Evolutionary conservation across 352 stramenopile species (phyloP).

Genomic region (Phytophthora citricola): DNA sequence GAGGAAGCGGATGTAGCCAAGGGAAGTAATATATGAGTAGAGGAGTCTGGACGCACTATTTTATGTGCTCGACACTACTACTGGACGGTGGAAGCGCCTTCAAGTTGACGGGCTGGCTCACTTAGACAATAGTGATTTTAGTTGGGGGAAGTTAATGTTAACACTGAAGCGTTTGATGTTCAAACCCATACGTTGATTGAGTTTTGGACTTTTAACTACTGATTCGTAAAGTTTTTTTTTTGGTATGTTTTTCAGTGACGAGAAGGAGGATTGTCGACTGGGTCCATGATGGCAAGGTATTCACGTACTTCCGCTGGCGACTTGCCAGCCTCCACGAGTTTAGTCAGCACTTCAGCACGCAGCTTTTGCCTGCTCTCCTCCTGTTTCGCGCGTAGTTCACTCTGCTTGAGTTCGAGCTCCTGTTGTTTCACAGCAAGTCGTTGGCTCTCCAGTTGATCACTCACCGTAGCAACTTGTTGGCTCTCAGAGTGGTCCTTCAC

Average conservation of each 20-base stretch:
- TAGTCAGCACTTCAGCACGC: slow-evolving; percentile 37
- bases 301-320: slow-evolving; percentile 38
- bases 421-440: slow-evolving; percentile 49
- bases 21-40: slow-evolving; percentile 12
- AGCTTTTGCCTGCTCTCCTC: slow-evolving; percentile 40
- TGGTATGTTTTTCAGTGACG: slow-evolving; percentile 7
- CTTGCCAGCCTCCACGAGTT: slow-evolving; percentile 38
- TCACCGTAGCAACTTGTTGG: neutral
- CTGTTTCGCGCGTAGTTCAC: slow-evolving; percentile 42
- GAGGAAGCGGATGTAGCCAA: slow-evolving; percentile 21
- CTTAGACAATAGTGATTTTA: too few relatives aligned
- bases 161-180: neutral
- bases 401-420: slow-evolving; percentile 54
- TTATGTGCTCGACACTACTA: slow-evolving; percentile 23
- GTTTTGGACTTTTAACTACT: slow-evolving; percentile 2
- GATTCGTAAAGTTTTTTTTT: slow-evolving; percentile 8
- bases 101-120: neutral
- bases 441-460: slow-evolving; percentile 44
- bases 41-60: slow-evolving; percentile 11
- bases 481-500: neutral
- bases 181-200: slow-evolving; percentile 5
- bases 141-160: neutral
- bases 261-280: slow-evolving; percentile 3
- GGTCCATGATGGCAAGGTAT: slow-evolving; percentile 42
- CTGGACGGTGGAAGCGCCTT: neutral